Percentiles rank a stretch among this genome's conserved stretches.
Evolutionary conservation across 495 filamentous ascomycete species (phyloP).

Genomic region (Podospora fimiseda): DNA sequence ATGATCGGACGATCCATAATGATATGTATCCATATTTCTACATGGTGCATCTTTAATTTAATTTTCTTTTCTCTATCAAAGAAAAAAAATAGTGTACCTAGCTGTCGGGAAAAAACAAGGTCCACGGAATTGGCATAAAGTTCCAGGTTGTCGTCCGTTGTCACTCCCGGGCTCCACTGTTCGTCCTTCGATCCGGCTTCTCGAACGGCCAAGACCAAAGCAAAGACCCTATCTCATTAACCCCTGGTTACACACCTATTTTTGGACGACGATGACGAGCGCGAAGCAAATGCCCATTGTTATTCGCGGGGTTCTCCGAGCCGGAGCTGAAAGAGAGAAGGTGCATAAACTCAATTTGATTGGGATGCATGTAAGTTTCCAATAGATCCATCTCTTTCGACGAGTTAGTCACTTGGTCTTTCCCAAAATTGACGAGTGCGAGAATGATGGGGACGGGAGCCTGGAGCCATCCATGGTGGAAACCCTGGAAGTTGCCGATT

Average conservation of each 20-base stretch:
- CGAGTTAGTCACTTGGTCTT: no score
- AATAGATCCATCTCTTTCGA: neutral
- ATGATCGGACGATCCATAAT: no score
- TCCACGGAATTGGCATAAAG: constrained; percentile 2
- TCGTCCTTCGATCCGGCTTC: neutral
- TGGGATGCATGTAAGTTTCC: neutral
- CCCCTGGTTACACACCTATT: constrained; percentile 1
- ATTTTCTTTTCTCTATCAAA: neutral
- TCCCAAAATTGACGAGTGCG: no score
- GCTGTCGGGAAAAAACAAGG: neutral
- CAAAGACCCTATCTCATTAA: neutral
- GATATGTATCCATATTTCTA: no score
- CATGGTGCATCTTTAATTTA: neutral
- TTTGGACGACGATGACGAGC: constrained; percentile 3
- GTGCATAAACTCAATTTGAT: neutral
- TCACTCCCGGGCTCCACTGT: neutral
- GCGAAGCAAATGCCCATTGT: neutral
- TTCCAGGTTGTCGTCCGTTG: neutral
- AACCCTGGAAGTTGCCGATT: no score
- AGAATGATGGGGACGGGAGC: no score
- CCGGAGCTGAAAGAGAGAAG: neutral
- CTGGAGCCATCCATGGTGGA: no score
- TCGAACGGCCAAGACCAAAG: neutral
- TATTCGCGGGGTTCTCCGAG: neutral
- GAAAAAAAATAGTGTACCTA: neutral